phyloP scores from a whole-genome alignment of 2,329 filamentous ascomycete species.

The Escovopsis sp. region DNA sequence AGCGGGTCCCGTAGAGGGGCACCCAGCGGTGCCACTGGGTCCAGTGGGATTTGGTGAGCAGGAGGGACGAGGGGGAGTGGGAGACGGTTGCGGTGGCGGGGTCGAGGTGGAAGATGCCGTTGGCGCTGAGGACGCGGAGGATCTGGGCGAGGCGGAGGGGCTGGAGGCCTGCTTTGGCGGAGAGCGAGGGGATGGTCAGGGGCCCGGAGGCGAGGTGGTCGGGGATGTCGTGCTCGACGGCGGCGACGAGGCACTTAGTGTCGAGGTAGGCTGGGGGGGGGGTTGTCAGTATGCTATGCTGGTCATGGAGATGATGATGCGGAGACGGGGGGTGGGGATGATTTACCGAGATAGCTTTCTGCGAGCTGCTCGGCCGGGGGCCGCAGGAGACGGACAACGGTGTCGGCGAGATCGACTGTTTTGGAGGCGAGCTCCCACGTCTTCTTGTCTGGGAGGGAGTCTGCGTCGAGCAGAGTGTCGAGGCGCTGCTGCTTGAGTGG shows the following conservation, averaged over 20 bases:
- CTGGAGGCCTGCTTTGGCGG: neutral
- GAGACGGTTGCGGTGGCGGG: slow-evolving; percentile 9
- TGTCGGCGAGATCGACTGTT: slow-evolving; percentile 2
- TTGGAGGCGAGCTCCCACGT: slow-evolving; percentile 1
- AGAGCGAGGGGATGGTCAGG: neutral
- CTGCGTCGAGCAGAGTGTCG: neutral
- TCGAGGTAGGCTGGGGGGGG: slow-evolving; percentile 5
- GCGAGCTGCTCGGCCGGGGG: slow-evolving; percentile 2
- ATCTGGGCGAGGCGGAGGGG: slow-evolving; percentile 4
- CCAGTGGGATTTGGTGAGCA: slow-evolving; percentile 24
- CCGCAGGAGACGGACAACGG: slow-evolving; percentile 1
- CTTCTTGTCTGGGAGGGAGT: neutral
- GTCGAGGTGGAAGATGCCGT: slow-evolving; percentile 22
- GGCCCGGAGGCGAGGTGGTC: neutral
- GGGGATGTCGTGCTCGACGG: slow-evolving; percentile 2
- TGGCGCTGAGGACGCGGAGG: slow-evolving; percentile 7
- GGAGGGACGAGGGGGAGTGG: slow-evolving; percentile 20
- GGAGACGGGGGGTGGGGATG: too few relatives aligned
- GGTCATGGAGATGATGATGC: neutral
- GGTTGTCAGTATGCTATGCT: too few relatives aligned
- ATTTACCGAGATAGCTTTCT: slow-evolving; percentile 3
- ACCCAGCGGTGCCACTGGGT: slow-evolving; percentile 31
- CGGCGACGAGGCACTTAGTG: slow-evolving; percentile 2
- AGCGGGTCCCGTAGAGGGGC: slow-evolving; percentile 26
- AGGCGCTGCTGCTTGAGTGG: neutral